A percentile compares a stretch with the other conserved stretches of the same genome.
phyloP scores from a whole-genome alignment of 2,329 filamentous ascomycete genomes.

The Cyphellophora attinorum region DNA sequence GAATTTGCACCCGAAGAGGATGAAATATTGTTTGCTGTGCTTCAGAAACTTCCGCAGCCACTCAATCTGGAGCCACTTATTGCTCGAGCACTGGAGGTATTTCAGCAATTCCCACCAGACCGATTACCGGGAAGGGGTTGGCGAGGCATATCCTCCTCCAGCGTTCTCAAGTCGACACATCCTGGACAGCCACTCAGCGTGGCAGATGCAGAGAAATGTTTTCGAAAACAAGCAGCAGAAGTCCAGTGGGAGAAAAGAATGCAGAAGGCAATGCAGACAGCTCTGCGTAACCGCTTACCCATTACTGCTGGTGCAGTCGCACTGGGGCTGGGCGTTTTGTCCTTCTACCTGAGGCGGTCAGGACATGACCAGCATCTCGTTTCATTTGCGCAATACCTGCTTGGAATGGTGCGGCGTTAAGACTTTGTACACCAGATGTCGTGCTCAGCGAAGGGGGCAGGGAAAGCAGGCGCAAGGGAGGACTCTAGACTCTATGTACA shows the following conservation, averaged over 20 bases:
- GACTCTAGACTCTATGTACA: no score
- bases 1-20: conserved; percentile 73
- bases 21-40: conserved; percentile 81
- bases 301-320: conserved; percentile 53
- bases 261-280: conserved; percentile 38
- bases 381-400: no score
- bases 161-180: conserved; percentile 73
- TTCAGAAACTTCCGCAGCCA: conserved; percentile 75
- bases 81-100: conserved; percentile 53
- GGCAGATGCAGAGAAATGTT: conserved; percentile 56
- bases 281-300: conserved; percentile 59
- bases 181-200: no score
- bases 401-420: no score
- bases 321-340: conserved; percentile 57
- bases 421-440: no score
- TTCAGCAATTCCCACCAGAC: conserved; percentile 60
- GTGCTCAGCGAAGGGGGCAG: no score
- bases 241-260: conserved; percentile 56
- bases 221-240: conserved; percentile 62
- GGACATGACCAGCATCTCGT: conserved; percentile 23
- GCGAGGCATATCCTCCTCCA: conserved; percentile 61
- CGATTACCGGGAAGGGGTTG: conserved; percentile 55
- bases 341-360: conserved; percentile 53
- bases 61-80: conserved; percentile 75
- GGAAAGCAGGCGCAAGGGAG: no score